Conservation (phyloP, 768 basidiomycete species). For the Leccinum disarticulatum region DNA sequence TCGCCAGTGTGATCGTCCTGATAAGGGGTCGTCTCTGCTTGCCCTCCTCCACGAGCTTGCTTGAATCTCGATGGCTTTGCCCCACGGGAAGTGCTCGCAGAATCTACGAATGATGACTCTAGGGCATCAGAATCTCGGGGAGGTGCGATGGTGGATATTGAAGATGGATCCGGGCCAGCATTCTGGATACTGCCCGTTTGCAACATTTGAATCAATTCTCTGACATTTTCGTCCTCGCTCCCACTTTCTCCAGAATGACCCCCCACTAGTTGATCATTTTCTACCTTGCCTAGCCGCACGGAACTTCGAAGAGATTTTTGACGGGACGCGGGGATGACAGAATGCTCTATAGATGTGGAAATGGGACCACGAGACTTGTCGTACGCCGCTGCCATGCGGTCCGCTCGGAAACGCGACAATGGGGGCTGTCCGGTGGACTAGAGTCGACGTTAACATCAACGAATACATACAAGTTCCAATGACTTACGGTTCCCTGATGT, state of each 20-base stretch:
- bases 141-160: not conserved
- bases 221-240: constrained; percentile 50
- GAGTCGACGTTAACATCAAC: constrained; percentile 1
- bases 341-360: constrained; percentile 42
- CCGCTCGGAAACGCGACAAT: constrained; percentile 67
- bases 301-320: constrained; percentile 51
- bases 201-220: constrained; percentile 53
- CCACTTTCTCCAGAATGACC: constrained; percentile 52
- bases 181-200: constrained; percentile 54
- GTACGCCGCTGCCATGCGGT: constrained; percentile 50
- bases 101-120: not conserved
- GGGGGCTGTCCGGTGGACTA: constrained; percentile 45
- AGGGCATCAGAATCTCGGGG: not conserved
- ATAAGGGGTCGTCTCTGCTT: constrained; percentile 14
- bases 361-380: constrained; percentile 37
- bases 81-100: constrained; percentile 13
- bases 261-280: constrained; percentile 50
- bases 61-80: constrained; percentile 50
- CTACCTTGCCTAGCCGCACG: constrained; percentile 57
- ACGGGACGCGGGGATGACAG: constrained; percentile 43
- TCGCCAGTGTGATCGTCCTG: constrained; percentile 26
- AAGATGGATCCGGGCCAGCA: constrained; percentile 39
- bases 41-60: constrained; percentile 21
- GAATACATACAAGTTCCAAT: constrained; percentile 1
- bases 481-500: constrained; percentile 45